Evolutionary conservation across 345 rosid genomes (phyloP), one percentile per base, ranked within the genome.

Genomic region (Murraya koenigii): DNA sequence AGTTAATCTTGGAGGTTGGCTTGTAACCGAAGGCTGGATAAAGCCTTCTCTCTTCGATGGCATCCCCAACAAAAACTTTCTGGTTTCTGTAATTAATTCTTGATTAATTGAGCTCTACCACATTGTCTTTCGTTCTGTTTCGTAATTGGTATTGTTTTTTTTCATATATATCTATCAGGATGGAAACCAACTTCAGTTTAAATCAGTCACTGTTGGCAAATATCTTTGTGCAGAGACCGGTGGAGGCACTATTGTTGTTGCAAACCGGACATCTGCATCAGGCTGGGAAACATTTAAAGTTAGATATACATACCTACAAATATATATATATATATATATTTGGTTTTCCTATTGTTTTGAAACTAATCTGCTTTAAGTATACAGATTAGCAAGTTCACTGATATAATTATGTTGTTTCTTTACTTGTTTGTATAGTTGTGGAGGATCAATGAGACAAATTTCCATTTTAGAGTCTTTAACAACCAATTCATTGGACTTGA

Each of bases 1-100:
- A 15, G 95, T 85, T 62, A 89, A 84, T 79, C 92, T 91, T 15
- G 92, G 93, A 71, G 95, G 95, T 10, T 91, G 95, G 95, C 83
- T 89, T 0, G 89, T 91, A 14, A 83, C 90, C 0, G 95, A 89
- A 89, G 91, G 91, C 38, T 89, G 93, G 95, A 91, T 88, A 61
- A 85, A 87, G 28, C 95, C 93, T 52, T 83, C 91, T 72, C 93
- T 91, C 32, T 91, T 91, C 20, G 84, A 91, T 44, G 89, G 88
- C 78, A 89, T 91, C 80, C 76, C 88, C 75, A 86, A 89, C 85
- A 86, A 82, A 72, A 89, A 91, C 76, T 86, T 91, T 76, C 76
- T 91, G 91, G 94, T 89, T 71, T n/a, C 80, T 65, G 35, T 8
- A 4, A 9, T 39, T 8, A 7, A 19, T 7, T 19, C 17, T 25